These are phyloP conservation scores for Fusarium sp. DNA, from an alignment of 2,329 filamentous ascomycete genomes.

Conservation along the genomic window DNA sequence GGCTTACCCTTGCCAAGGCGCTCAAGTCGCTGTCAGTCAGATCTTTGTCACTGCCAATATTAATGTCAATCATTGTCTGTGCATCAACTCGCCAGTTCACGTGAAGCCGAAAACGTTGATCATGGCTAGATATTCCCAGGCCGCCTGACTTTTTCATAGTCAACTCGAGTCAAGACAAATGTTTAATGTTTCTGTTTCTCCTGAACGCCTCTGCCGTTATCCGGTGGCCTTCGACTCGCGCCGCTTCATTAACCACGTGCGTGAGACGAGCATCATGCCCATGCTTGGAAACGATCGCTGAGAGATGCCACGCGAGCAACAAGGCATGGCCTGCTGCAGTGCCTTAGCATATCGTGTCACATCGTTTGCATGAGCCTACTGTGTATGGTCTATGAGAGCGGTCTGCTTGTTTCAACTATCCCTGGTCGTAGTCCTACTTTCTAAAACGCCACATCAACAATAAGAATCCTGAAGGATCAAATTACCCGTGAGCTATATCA, in stretches of 20 bases:
- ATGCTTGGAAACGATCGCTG: slow-evolving; percentile 9
- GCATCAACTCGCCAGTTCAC: not conserved
- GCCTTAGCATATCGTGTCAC: slow-evolving; percentile 22
- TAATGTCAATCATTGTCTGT: not conserved
- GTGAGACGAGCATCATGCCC: slow-evolving; percentile 18
- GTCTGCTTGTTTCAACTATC: not conserved
- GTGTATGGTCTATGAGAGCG: too few relatives aligned
- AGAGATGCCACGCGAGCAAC: slow-evolving; percentile 28
- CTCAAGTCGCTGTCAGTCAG: not conserved
- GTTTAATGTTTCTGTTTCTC: not conserved
- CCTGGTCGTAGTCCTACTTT: not conserved
- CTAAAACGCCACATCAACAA: not conserved
- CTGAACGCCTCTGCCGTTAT: slow-evolving; percentile 14
- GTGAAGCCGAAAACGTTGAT: not conserved
- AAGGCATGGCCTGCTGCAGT: slow-evolving; percentile 8
- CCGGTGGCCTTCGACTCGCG: not conserved
- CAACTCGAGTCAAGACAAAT: not conserved
- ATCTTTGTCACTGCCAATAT: not conserved
- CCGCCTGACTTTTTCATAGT: not conserved
- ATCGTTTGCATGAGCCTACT: slow-evolving; percentile 14
- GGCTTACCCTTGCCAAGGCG: not conserved
- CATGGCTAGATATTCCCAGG: not conserved
- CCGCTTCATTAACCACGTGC: slow-evolving; percentile 22
- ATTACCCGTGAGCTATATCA: not conserved
- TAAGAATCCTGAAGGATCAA: not conserved